Conservation (phyloP, 1,284 basidiomycete species). For the Sporisorium reilianum region DNA sequence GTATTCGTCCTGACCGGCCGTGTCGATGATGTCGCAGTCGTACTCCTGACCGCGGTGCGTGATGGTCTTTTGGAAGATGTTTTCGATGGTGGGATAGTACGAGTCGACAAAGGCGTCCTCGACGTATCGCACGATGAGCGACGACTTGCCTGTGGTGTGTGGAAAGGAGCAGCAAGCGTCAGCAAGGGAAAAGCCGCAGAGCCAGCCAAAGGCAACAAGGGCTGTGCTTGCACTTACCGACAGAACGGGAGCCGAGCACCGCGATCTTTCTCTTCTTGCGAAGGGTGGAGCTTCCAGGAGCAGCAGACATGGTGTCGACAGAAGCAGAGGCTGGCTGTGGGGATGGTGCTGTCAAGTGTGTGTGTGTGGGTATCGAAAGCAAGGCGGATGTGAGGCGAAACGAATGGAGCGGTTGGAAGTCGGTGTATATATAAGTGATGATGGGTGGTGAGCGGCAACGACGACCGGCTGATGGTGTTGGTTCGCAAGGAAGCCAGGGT, state of each 20-base stretch:
- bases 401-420: no score
- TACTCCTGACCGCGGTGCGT: conserved; percentile 86
- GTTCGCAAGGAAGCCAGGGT: no score
- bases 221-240: conserved; percentile 57
- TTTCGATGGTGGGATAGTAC: conserved; percentile 96
- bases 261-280: conserved; percentile 68
- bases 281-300: conserved; percentile 50
- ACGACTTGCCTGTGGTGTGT: conserved; percentile 78
- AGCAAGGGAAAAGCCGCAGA: neutral
- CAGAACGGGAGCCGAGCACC: conserved; percentile 67
- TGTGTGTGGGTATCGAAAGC: neutral
- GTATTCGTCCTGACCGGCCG: conserved; percentile 93
- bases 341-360: neutral
- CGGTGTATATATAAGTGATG: no score
- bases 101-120: conserved; percentile 75
- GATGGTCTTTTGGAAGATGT: conserved; percentile 85
- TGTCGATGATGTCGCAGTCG: conserved; percentile 97
- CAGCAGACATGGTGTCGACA: conserved; percentile 43
- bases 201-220: neutral
- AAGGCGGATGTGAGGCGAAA: no score
- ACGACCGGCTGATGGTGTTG: no score
- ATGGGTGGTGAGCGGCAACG: no score
- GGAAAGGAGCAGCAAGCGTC: neutral
- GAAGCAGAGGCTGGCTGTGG: neutral
- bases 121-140: conserved; percentile 72